Conservation (phyloP, 495 filamentous ascomycete genomes). For the Aspergillus conjunctus region DNA sequence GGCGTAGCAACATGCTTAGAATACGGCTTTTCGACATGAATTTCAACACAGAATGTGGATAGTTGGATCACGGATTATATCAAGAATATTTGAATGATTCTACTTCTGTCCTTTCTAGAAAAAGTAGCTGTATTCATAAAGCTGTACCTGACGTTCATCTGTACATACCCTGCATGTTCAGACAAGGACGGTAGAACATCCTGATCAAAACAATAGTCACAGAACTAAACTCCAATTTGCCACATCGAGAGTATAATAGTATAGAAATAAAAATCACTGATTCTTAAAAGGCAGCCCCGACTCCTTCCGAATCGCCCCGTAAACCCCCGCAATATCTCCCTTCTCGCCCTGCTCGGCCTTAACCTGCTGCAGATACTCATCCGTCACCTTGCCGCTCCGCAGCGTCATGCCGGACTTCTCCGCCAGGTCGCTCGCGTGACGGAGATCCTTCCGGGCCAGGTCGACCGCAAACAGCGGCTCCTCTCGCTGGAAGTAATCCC, state of each 20-base stretch:
- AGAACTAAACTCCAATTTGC: no score
- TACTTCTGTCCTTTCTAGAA: no score
- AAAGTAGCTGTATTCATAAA: no score
- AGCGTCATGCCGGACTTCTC: constrained; percentile 61
- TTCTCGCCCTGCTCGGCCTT: constrained; percentile 71
- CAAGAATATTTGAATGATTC: no score
- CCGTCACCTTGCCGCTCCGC: constrained; percentile 65
- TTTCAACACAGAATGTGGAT: no score
- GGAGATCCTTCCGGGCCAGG: constrained; percentile 80
- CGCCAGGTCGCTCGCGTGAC: constrained; percentile 72
- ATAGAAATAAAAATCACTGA: constrained; percentile 17
- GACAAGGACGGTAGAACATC: no score
- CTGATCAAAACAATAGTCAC: no score
- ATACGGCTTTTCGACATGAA: no score
- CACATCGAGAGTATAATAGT: background rate
- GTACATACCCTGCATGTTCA: no score
- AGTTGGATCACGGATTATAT: no score
- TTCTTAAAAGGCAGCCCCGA: constrained; percentile 72
- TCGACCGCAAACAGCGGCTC: constrained; percentile 87
- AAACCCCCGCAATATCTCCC: constrained; percentile 84
- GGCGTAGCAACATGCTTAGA: no score
- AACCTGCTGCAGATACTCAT: constrained; percentile 67
- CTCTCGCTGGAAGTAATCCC: constrained; percentile 71
- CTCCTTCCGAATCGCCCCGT: constrained; percentile 72
- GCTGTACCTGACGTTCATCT: no score